Percentiles rank a stretch among this genome's conserved stretches.
phyloP scores from a whole-genome alignment of 1,139 yeast species.

The Candida tetrigidarum region DNA sequence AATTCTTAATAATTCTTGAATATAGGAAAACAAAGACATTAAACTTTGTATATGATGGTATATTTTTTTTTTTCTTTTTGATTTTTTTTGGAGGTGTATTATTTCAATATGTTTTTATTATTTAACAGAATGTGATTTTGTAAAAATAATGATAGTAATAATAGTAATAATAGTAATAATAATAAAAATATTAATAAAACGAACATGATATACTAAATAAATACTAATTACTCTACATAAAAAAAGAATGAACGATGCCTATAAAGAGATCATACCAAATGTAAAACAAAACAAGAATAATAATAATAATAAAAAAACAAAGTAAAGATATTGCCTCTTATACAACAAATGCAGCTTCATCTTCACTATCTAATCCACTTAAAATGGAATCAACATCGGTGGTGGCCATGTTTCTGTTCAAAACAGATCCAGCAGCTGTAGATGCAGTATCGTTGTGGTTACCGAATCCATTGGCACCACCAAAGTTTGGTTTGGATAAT shows the following conservation, averaged over 20 bases:
- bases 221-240: slow-evolving; percentile 4
- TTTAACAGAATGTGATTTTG: background rate
- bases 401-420: slow-evolving; percentile 37
- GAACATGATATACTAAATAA: slow-evolving; percentile 3
- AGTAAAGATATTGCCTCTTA: no score
- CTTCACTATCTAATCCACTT: slow-evolving; percentile 41
- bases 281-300: background rate
- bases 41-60: slow-evolving; percentile 4
- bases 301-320: no score
- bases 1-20: slow-evolving; percentile 2
- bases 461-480: slow-evolving; percentile 7
- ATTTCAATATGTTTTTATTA: slow-evolving; percentile 1
- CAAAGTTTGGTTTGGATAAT: slow-evolving; percentile 3
- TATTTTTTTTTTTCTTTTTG: slow-evolving; percentile 7
- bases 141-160: no score
- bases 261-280: background rate
- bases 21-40: slow-evolving; percentile 5
- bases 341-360: slow-evolving; percentile 39
- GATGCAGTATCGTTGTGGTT: slow-evolving; percentile 7
- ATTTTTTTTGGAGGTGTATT: slow-evolving; percentile 4
- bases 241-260: background rate
- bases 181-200: no score
- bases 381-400: slow-evolving; percentile 42
- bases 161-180: no score
- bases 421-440: slow-evolving; percentile 31